Percentiles rank a stretch among this genome's conserved stretches.
Conservation (phyloP, 1,139 yeast species). For the Protomyces pachydermus region DNA sequence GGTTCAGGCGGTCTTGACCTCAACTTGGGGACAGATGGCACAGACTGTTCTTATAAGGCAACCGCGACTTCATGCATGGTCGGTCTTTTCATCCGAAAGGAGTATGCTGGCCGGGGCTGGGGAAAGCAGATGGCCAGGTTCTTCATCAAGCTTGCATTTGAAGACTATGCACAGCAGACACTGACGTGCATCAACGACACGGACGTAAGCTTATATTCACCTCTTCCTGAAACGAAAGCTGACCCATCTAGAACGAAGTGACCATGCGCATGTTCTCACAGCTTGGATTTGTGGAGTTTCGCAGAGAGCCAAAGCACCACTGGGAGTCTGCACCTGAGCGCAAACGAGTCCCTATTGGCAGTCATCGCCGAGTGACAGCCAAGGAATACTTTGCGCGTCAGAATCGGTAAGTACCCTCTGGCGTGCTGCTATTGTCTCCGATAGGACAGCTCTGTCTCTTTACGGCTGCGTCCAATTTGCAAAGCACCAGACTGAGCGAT, state of each 20-base stretch:
- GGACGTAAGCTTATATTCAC: background rate
- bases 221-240: background rate
- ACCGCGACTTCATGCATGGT: slow-evolving; percentile 3
- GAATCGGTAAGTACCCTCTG: background rate
- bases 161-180: background rate
- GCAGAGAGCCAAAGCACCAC: background rate
- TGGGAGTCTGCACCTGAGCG: background rate
- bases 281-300: slow-evolving; percentile 4
- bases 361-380: slow-evolving; percentile 2
- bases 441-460: too few species aligned
- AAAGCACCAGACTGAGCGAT: background rate
- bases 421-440: background rate
- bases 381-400: background rate
- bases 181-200: background rate
- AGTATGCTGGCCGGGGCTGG: background rate
- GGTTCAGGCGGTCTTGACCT: slow-evolving; percentile 22
- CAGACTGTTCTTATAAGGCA: background rate
- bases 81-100: slow-evolving; percentile 1
- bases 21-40: background rate
- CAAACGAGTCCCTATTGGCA: background rate
- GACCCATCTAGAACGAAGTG: slow-evolving; percentile 1
- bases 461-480: too few species aligned
- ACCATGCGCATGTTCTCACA: slow-evolving; percentile 8
- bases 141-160: background rate
- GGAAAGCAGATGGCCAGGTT: background rate